phyloP scores from a whole-genome alignment of 1,284 basidiomycete species.

The Thecaphora thlaspeos region DNA sequence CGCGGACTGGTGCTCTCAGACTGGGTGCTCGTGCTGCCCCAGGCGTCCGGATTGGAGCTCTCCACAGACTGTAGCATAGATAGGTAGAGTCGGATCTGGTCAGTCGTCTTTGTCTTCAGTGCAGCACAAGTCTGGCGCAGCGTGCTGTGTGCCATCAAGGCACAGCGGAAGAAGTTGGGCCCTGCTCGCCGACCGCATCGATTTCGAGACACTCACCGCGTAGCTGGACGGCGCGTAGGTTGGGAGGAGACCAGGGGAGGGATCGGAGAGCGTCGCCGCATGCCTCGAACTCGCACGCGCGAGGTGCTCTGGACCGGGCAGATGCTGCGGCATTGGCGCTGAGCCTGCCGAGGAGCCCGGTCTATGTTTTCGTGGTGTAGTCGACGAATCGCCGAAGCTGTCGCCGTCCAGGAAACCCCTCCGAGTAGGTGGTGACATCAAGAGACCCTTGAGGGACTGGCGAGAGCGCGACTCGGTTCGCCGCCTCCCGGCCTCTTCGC shows the following conservation, averaged over 20 bases:
- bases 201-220: background rate
- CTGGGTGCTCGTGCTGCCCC: slow-evolving; percentile 23
- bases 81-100: no score
- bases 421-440: slow-evolving; percentile 30
- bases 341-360: slow-evolving; percentile 7
- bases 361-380: slow-evolving; percentile 18
- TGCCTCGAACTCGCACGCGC: background rate
- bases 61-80: slow-evolving; percentile 9
- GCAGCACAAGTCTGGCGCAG: no score
- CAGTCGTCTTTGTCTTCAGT: no score
- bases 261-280: slow-evolving; percentile 21
- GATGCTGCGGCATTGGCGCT: no score
- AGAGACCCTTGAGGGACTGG: slow-evolving; percentile 29
- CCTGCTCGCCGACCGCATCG: background rate
- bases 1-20: slow-evolving; percentile 29
- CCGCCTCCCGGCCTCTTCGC: slow-evolving; percentile 20
- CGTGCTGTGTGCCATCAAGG: no score
- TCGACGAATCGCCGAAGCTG: slow-evolving; percentile 12
- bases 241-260: slow-evolving; percentile 28
- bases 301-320: no score
- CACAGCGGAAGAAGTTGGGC: no score
- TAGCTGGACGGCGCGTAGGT: slow-evolving; percentile 20
- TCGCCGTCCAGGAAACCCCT: slow-evolving; percentile 25
- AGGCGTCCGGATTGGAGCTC: slow-evolving; percentile 20
- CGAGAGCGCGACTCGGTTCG: slow-evolving; percentile 32